phyloP scores from a whole-genome alignment of 768 basidiomycete species.

The Leccinum imitatum region DNA sequence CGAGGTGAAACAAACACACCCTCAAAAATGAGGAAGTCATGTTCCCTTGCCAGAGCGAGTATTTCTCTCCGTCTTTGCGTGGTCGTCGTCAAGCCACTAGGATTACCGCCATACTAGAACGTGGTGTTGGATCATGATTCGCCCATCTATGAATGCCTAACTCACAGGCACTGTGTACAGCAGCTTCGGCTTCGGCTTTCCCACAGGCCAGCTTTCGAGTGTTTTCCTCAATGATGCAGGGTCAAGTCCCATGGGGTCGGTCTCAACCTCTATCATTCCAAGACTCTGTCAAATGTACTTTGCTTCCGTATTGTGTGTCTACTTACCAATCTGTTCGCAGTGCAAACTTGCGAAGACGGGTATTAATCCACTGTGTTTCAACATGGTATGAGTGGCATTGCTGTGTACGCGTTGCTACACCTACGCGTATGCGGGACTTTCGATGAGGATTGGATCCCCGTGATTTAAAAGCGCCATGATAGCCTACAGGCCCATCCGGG shows the following conservation, averaged over 20 bases:
- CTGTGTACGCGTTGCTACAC: not conserved
- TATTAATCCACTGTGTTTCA: conserved; percentile 51
- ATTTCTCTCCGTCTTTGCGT: conserved; percentile 61
- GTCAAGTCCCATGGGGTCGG: conserved; percentile 64
- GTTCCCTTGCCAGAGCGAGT: conserved; percentile 60
- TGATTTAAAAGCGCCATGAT: conserved; percentile 63
- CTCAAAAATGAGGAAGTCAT: conserved; percentile 77
- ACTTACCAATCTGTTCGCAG: conserved; percentile 52
- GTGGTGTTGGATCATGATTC: not conserved
- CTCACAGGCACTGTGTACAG: conserved; percentile 73
- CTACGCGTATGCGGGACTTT: conserved; percentile 70
- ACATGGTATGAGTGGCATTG: not conserved
- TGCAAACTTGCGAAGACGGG: conserved; percentile 53
- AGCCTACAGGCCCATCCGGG: conserved; percentile 42
- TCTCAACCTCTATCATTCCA: conserved; percentile 56
- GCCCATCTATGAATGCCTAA: not conserved
- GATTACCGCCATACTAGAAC: conserved; percentile 70
- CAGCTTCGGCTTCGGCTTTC: conserved; percentile 65
- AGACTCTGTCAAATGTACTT: not conserved
- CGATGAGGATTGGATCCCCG: conserved; percentile 75
- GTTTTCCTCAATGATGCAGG: conserved; percentile 56
- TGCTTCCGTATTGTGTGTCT: conserved; percentile 7
- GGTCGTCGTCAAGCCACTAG: conserved; percentile 72
- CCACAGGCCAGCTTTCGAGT: conserved; percentile 65
- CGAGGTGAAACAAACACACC: conserved; percentile 36